Base-by-base conservation (phyloP, 495 filamentous ascomycete genomes). In the Cladorrhinum samala region DNA sequence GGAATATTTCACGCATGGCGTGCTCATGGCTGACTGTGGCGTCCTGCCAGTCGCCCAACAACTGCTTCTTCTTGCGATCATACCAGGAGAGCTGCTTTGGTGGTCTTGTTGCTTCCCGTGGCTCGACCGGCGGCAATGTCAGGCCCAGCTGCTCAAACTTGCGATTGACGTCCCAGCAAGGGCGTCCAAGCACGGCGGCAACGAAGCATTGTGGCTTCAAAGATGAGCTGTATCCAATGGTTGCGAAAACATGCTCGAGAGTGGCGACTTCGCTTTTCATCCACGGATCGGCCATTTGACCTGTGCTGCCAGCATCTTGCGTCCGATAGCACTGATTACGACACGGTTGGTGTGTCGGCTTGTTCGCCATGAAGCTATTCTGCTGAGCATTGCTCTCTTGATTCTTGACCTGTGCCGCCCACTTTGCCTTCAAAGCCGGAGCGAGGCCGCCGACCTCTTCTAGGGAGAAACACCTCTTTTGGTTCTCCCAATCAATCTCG, bases 131-230 rank as follows among this genome's bases (percentile, higher is more conserved):
- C 0, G 66, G 68, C 9, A 71, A 55, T 3, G 52, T 16, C 2
- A 75, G 50, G 14, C 64, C 55, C 21, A 75, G 54, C 42, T 73
- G 68, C 44, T 64, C 68, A 37, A 78, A 72, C 52, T 77, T 73
- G 21, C 60, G 61, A 23, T 76, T 64, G 2, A 78, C 73, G 43
- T 79, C 72, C 71, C 73, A 78, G 58, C 78, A 81, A 9, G 69
- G 68, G 5, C 72, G 68, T 27, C 67, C 69, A 4, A 78, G 60
- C 41, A 68, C 57, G 19, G 73, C 64, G 3, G 68, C 66, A 27
- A 70, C 73, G 25, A 69, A 59, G 40, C 75, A 78, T 46, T 71
- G 61, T 0, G 76, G 56, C 2, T 57, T 62, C 3, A 70, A 59
- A 1, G 57, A 61, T 11, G 47, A 23, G 40, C 71, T 73, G 54